A percentile compares a stretch with the other conserved stretches of the same genome.
phyloP scores from a whole-genome alignment of 768 basidiomycete genomes.

The Crepidotus variabilis region DNA sequence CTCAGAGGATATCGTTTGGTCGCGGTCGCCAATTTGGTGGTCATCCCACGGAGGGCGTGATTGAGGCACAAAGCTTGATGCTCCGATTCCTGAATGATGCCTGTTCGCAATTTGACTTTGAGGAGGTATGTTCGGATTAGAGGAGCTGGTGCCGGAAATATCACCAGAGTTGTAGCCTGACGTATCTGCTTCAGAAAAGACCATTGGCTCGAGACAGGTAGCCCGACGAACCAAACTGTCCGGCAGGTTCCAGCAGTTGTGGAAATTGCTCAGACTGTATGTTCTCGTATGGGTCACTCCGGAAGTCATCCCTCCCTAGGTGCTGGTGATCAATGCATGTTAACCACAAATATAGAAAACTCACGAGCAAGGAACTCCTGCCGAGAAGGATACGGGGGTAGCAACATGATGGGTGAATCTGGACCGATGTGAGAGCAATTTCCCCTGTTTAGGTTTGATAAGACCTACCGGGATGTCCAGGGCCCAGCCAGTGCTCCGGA shows the following conservation, averaged over 20 bases:
- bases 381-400: neutral
- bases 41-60: too few species aligned
- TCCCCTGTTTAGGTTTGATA: neutral
- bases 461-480: neutral
- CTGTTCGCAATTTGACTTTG: neutral
- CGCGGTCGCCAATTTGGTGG: too few species aligned
- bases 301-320: neutral
- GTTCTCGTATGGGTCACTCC: slow-evolving; percentile 8
- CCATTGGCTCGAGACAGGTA: neutral
- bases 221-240: slow-evolving; percentile 6
- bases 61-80: too few species aligned
- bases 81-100: too few species aligned
- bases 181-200: neutral
- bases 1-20: too few species aligned
- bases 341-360: neutral
- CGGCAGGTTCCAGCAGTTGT: slow-evolving; percentile 1
- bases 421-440: neutral
- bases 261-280: slow-evolving; percentile 6
- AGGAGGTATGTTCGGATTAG: neutral
- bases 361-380: neutral
- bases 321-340: neutral
- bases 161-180: neutral
- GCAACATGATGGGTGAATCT: neutral
- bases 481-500: neutral
- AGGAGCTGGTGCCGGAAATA: neutral